These are phyloP conservation scores for Xylaria sp. DNA, from an alignment of 2,329 filamentous ascomycete genomes.

Conservation along the genomic window DNA sequence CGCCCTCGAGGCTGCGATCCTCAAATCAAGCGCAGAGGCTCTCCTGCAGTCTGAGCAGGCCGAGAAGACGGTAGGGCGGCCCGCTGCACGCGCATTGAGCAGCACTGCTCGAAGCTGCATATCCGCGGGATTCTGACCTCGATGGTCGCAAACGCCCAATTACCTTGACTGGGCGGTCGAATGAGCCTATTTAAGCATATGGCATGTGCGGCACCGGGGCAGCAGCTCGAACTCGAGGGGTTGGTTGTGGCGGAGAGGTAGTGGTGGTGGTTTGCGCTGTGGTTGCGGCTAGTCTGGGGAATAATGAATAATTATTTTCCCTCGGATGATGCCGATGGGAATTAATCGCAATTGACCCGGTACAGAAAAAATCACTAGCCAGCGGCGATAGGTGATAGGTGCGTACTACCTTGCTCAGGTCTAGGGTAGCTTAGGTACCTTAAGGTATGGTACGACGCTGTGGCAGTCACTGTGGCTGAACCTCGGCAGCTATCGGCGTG, in stretches of 20 bases:
- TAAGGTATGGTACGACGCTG: background rate
- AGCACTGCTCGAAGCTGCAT: slow-evolving; percentile 68
- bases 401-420: background rate
- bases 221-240: slow-evolving; percentile 12
- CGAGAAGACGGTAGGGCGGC: slow-evolving; percentile 52
- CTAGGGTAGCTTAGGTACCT: background rate
- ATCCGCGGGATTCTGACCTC: slow-evolving; percentile 38
- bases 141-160: slow-evolving; percentile 48
- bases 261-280: background rate
- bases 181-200: slow-evolving; percentile 39
- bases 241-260: slow-evolving; percentile 3
- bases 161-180: slow-evolving; percentile 40
- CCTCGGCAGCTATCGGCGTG: slow-evolving; percentile 29
- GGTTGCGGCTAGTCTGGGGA: slow-evolving; percentile 2
- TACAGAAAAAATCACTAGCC: slow-evolving; percentile 22
- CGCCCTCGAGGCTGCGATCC: slow-evolving; percentile 50
- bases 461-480: slow-evolving; percentile 22
- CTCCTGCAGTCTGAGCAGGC: slow-evolving; percentile 55
- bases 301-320: slow-evolving; percentile 16
- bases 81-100: slow-evolving; percentile 53
- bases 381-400: background rate
- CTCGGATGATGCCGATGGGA: slow-evolving; percentile 25
- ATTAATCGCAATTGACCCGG: slow-evolving; percentile 2
- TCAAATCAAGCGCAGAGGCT: slow-evolving; percentile 47
- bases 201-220: slow-evolving; percentile 6